Base-by-base conservation (phyloP, 2,329 filamentous ascomycete species). In the Paraphoma chrysanthemicola region DNA sequence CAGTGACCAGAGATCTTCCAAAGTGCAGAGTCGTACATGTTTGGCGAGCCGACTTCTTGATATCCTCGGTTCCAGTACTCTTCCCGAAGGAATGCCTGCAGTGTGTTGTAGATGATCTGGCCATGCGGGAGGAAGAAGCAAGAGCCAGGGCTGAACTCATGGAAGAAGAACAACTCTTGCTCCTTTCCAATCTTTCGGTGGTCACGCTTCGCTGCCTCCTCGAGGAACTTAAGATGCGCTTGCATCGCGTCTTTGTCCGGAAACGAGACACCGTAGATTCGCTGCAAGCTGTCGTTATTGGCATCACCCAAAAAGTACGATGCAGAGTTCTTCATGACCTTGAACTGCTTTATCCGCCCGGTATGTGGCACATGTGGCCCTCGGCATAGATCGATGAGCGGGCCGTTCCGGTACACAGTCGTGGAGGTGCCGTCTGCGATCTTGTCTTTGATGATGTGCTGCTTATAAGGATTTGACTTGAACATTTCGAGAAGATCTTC, bases 1-100 rank as follows among this genome's bases (percentile, higher is more conserved):
- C 94, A 97, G 78, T 98, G 95, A 48, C 95, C 95, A 8, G 93
- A 97, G 18, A 88, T 90, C 81, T 97, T 95, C 95, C 95, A 98
- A 12, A 98, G 81, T 6, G 92, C 86, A 11, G 92, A 88, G 73
- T 97, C 96, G 83, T 90, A 99, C 90, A 99, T 96, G 80, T 95
- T 98, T 48, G 95, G 95, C 3, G 93, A 92, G 75, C 93, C 92
- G 60, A 99, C 95, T 78, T 99, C 95, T 70, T 94, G 88, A 77
- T 98, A 99, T 45, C 91, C 93, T 62, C 95, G 91, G 75, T 91
- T 92, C 84, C 91, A 93, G 82, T 98, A 99, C 77, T 98, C 90
- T 46, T 90, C 85, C 62, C 91, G 88, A 62, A 99, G 84, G 73
- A 95, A 92, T 16, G 86, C 83, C 76, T 93, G 88, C 9, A 99